Conservation (phyloP, 257 asterid genomes). For the Primulina eburnea region DNA sequence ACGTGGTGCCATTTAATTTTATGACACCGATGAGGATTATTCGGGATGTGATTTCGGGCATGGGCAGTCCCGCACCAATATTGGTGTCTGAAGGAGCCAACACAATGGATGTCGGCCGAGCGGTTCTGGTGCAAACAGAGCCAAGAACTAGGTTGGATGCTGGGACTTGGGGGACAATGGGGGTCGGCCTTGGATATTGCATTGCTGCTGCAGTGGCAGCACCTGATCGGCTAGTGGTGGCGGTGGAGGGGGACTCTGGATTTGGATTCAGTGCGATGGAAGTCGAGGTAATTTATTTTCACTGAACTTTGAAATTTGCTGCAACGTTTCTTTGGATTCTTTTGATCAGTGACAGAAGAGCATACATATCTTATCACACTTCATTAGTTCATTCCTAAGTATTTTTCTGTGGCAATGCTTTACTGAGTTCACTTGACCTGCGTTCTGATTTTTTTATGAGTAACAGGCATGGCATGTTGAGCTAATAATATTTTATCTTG, state of each 20-base stretch:
- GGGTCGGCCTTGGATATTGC: conserved; percentile 96
- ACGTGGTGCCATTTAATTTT: conserved; percentile 83
- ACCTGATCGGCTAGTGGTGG: conserved; percentile 83
- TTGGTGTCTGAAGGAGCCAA: conserved; percentile 91
- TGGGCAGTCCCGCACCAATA: conserved; percentile 76
- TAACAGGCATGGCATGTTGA: background rate
- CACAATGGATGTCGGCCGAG: conserved; percentile 86
- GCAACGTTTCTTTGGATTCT: background rate
- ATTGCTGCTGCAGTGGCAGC: conserved; percentile 94
- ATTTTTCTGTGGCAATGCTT: background rate
- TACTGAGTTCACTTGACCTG: background rate
- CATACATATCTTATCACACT: background rate
- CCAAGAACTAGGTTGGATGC: conserved; percentile 95
- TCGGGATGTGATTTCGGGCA: conserved; percentile 64
- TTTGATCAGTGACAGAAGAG: background rate
- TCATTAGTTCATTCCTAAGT: background rate
- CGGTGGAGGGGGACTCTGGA: conserved; percentile 98
- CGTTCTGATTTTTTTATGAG: background rate
- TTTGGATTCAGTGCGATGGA: conserved; percentile 98
- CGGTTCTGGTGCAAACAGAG: conserved; percentile 81
- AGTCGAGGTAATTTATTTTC: conserved; percentile 61
- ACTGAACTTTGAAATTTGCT: background rate
- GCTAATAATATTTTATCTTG: no score
- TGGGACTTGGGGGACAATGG: conserved; percentile 99
- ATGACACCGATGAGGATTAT: conserved; percentile 89